Base-by-base conservation (phyloP, 2,329 filamentous ascomycete species). In the Podosphaera aphanis region DNA sequence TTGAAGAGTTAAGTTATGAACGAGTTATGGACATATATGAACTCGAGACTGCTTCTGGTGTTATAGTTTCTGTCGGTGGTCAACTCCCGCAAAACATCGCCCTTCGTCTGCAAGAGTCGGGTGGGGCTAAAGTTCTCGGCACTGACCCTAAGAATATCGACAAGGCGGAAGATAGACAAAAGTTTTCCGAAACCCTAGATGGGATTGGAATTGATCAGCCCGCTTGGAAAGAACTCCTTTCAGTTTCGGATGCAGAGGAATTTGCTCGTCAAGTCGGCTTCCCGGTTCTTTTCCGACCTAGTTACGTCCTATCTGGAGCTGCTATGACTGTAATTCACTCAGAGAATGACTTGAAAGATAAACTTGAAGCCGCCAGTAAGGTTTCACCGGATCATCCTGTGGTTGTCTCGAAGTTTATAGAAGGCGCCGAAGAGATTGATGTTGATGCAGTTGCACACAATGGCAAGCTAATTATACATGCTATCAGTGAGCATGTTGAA, bases 21-120 rank as follows among this genome's bases (percentile, higher is more conserved):
- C 18, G 47, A 16, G 88, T 95, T 8, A 93, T 95, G 84, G 90
- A 98, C 62, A 95, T 95, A 53, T 94, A 94, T 61, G 90, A 95
- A 63, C 73, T 95, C 15, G 90, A 95, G 64, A 68, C 68, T 48
- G 78, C 86, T 5, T 75, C 70, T 46, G 88, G 86, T 55, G 84
- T 95, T 21, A 86, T 95, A 3, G 88, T 95, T 6, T 94, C 85
- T 48, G 85, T 95, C 10, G 90, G 90, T 59, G 90, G 90, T 38
- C 90, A 98, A 64, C 73, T 95, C 49, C 86, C 90, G 2, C 90
- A 98, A 65, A 95, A 95, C 67, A 94, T 95, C 59, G 90, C 90
- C 3, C 77, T 95, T 42, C 81, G 83, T 54, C 74, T 98, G 3
- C 88, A 95, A 65, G 84, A 95, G 61, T 78, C 76, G 44, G 90